Percentiles rank a stretch among this genome's conserved stretches.
These are phyloP conservation scores for Apocynum venetum DNA, from an alignment of 257 asterid genomes.

Conservation along the genomic window DNA sequence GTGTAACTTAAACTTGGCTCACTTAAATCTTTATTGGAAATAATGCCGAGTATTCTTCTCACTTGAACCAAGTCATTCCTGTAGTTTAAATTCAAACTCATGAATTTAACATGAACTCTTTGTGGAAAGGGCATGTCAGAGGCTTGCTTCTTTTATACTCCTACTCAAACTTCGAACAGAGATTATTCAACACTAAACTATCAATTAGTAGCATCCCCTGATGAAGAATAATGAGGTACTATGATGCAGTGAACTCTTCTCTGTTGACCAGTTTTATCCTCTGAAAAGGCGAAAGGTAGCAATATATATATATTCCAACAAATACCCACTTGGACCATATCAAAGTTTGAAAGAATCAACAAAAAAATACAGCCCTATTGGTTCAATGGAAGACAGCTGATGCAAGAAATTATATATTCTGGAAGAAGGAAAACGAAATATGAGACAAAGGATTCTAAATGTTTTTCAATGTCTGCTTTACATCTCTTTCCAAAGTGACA, in stretches of 20 bases:
- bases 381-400: slow-evolving; percentile 16
- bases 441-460: slow-evolving; percentile 14
- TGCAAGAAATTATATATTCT: slow-evolving; percentile 23
- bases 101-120: too few relatives aligned
- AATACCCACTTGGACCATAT: slow-evolving; percentile 38
- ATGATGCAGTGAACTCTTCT: neutral
- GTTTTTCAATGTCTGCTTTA: slow-evolving; percentile 9
- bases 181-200: too few relatives aligned
- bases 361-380: slow-evolving; percentile 2
- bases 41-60: too few relatives aligned
- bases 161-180: neutral
- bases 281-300: slow-evolving; percentile 13
- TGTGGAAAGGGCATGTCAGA: too few relatives aligned
- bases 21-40: too few relatives aligned
- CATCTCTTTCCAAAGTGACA: slow-evolving; percentile 23
- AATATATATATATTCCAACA: slow-evolving; percentile 3
- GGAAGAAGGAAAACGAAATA: slow-evolving; percentile 7
- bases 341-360: slow-evolving; percentile 19
- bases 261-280: slow-evolving; percentile 2
- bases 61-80: too few relatives aligned
- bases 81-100: too few relatives aligned
- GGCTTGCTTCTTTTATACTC: too few relatives aligned
- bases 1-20: too few relatives aligned
- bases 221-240: neutral
- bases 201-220: neutral